Percentiles rank a stretch among this genome's conserved stretches.
Evolutionary conservation across 352 stramenopile genomes (phyloP).

Genomic region (Globisporangium viniferum): DNA sequence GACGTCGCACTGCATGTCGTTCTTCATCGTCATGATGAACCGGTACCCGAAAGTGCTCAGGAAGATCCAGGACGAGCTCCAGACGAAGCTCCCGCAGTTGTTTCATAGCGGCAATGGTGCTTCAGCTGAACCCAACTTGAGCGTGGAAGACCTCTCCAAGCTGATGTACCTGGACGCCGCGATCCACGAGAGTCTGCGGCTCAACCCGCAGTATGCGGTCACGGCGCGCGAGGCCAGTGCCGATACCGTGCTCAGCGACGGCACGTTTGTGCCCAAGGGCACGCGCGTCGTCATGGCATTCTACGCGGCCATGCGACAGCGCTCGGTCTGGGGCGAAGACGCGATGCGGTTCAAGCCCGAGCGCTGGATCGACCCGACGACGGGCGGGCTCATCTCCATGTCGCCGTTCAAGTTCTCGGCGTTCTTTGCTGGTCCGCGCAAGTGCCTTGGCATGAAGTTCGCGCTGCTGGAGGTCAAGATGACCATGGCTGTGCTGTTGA

Average conservation of each 20-base stretch:
- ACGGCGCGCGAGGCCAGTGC: slow-evolving; percentile 33
- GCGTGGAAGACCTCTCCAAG: slow-evolving; percentile 41
- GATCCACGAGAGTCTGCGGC: slow-evolving; percentile 56
- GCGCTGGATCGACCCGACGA: slow-evolving; percentile 53
- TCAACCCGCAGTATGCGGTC: slow-evolving; percentile 52
- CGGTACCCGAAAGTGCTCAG: slow-evolving; percentile 32
- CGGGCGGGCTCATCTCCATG: slow-evolving; percentile 30
- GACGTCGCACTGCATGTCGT: slow-evolving; percentile 39
- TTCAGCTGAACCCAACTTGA: neutral
- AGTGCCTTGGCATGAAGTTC: slow-evolving; percentile 61
- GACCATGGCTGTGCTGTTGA: slow-evolving; percentile 41
- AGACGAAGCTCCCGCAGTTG: slow-evolving; percentile 18
- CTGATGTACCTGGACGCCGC: slow-evolving; percentile 61
- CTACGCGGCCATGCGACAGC: slow-evolving; percentile 48
- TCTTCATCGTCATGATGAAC: slow-evolving; percentile 45
- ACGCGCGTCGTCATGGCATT: slow-evolving; percentile 44
- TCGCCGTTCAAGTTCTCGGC: slow-evolving; percentile 62
- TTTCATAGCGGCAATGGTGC: slow-evolving; percentile 1
- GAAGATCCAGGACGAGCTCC: slow-evolving; percentile 32
- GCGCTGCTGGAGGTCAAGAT: slow-evolving; percentile 78
- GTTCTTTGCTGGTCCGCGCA: slow-evolving; percentile 65
- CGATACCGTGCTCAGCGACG: slow-evolving; percentile 59
- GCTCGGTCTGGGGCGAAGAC: slow-evolving; percentile 60
- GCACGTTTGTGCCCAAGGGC: slow-evolving; percentile 55
- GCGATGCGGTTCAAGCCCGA: slow-evolving; percentile 56